Evolutionary conservation across 2,329 filamentous ascomycete genomes (phyloP).

Genomic region (Aureobasidium zeae): DNA sequence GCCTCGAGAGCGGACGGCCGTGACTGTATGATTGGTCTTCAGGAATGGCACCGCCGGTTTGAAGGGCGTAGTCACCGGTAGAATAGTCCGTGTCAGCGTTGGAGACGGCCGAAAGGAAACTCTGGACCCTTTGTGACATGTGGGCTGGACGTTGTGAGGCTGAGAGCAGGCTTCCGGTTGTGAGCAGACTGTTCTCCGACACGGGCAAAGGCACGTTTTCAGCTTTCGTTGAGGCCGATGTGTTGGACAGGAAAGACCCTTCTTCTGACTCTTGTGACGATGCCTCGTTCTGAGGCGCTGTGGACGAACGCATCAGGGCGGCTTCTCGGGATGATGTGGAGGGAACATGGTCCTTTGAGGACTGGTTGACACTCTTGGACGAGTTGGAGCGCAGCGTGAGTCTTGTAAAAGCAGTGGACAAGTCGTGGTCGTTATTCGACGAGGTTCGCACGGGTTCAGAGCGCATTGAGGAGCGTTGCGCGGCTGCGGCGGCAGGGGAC

Average conservation of each 20-base stretch:
- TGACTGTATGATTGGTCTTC: slow-evolving; percentile 25
- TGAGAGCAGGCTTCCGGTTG: slow-evolving; percentile 19
- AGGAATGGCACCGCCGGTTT: slow-evolving; percentile 68
- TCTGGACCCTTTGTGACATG: slow-evolving; percentile 44
- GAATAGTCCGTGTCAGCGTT: slow-evolving; percentile 53
- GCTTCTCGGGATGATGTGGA: neutral
- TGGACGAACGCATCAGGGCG: neutral
- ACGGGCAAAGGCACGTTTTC: slow-evolving; percentile 8
- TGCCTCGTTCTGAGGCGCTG: neutral
- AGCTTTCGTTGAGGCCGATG: slow-evolving; percentile 9
- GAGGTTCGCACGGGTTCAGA: slow-evolving; percentile 1
- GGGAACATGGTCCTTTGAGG: neutral
- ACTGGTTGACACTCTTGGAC: neutral
- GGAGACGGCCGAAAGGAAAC: slow-evolving; percentile 49
- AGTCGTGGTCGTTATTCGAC: slow-evolving; percentile 2
- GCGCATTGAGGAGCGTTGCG: slow-evolving; percentile 22
- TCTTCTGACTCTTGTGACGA: neutral
- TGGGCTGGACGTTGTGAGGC: slow-evolving; percentile 39
- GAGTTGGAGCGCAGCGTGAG: slow-evolving; percentile 12
- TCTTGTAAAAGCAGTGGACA: slow-evolving; percentile 5
- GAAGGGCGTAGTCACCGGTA: slow-evolving; percentile 62
- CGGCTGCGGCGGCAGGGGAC: slow-evolving; percentile 36
- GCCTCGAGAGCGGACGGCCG: slow-evolving; percentile 50
- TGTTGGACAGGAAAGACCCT: slow-evolving; percentile 3
- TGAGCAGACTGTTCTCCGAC: slow-evolving; percentile 8